phyloP scores from a whole-genome alignment of 257 asterid species.

The Galeopsis tetrahit region DNA sequence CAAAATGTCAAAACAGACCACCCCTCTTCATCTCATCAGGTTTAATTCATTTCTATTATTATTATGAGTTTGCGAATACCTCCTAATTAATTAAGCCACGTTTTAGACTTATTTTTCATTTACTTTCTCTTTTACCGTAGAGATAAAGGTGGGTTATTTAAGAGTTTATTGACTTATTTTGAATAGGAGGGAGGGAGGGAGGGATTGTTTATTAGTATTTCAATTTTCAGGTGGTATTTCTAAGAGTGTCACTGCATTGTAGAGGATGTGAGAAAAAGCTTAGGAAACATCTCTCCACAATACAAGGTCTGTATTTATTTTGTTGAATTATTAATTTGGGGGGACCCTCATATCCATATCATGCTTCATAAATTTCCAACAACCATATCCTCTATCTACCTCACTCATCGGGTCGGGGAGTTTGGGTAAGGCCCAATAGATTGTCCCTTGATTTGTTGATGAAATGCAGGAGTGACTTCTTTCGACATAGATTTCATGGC shows the following conservation, averaged over 20 bases:
- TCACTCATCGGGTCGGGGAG: too few species aligned
- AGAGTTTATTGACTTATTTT: too few species aligned
- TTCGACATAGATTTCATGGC: slow-evolving; percentile 79
- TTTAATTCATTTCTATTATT: slow-evolving; percentile 13
- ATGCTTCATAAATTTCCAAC: slow-evolving; percentile 20
- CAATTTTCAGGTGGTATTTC: slow-evolving; percentile 53
- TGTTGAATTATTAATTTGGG: neutral
- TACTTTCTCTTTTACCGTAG: too few species aligned
- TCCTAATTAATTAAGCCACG: too few species aligned
- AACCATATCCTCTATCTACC: neutral
- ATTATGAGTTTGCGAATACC: too few species aligned
- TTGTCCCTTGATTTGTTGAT: too few species aligned
- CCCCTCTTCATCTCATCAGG: slow-evolving; percentile 51
- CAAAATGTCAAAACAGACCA: slow-evolving; percentile 38
- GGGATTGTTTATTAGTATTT: too few species aligned
- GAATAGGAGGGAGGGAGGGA: too few species aligned
- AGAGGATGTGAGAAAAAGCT: slow-evolving; percentile 87
- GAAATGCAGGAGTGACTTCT: slow-evolving; percentile 64
- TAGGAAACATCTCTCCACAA: slow-evolving; percentile 80
- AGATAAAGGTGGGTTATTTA: too few species aligned
- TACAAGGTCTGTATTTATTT: slow-evolving; percentile 61
- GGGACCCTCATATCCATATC: neutral
- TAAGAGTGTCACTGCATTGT: slow-evolving; percentile 87
- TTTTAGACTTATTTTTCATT: too few species aligned
- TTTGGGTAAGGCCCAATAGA: too few species aligned